Evolutionary conservation across 371 early-diverging fungal species (phyloP), one percentile per base, ranked within the genome.

Genomic region (Batkoa obscura): DNA sequence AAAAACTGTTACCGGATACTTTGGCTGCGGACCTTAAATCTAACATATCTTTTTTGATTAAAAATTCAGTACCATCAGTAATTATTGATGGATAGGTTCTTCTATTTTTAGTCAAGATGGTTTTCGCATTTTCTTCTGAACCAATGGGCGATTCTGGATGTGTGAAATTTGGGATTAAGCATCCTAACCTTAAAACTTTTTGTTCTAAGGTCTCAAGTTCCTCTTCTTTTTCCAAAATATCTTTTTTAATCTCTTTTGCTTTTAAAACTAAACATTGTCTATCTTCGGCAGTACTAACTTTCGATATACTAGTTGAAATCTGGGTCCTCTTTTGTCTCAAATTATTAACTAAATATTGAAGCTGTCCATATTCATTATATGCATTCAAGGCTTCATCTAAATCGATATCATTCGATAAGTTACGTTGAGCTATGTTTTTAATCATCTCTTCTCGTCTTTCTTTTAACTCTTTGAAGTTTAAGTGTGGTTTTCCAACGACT

Each of bases 1-100:
- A 89, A 62, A 89, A 94, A 10, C 86, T 75, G 31, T 79, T 72
- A 3, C 95, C 94, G 0, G 83, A 75, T n/a, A 87, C 83, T 31
- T 79, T 68, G 0, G 92, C 82, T 1, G 86, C 92, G 23, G 88
- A 77, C 17, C 84, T 80, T 53, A 92, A 79, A 62, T 94, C 88
- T n/a, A 88, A 63, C 49, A 92, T 68, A 43, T 79, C 78, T 56
- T 84, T 69, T 4, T 62, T 34, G 15, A 66, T 57, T 1, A 79
- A 78, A 31, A 94, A 56, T 0, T 78, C 66, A 4, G 86, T 64
- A 68, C 93, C 92, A 63, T 86, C 83, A 57, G 38, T 62, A 36
- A 42, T 58, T 59, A 23, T 60, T 41, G 4, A 62, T 53, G 6
- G 53, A 58, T 13, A 57, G 10, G 13, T 45, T 43, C 59, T 60